phyloP scores from a whole-genome alignment of 1,139 yeast species.

The Meyerozyma sp. region DNA sequence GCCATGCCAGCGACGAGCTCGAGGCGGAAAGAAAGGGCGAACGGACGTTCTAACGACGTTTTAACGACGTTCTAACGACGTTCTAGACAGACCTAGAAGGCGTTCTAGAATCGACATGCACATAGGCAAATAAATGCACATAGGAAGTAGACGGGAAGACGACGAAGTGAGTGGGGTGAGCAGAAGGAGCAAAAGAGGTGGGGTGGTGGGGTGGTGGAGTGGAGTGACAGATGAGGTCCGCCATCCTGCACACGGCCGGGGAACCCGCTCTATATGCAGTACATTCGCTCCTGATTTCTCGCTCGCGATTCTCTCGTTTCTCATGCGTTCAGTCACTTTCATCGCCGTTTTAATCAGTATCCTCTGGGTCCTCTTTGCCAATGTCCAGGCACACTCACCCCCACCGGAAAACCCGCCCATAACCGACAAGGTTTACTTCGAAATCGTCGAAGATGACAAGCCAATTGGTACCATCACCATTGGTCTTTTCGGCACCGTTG shows the following conservation, averaged over 20 bases:
- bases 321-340: constrained; percentile 26
- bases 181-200: no score
- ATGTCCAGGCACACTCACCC: constrained; percentile 20
- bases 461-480: constrained; percentile 61
- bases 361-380: constrained; percentile 16
- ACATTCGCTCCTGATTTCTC: no score
- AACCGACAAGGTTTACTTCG: constrained; percentile 80
- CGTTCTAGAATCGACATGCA: no score
- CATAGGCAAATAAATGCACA: not conserved
- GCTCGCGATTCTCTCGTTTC: no score
- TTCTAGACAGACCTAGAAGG: no score
- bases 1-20: constrained; percentile 9
- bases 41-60: constrained; percentile 10
- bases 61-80: no score
- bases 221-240: no score
- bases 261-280: no score
- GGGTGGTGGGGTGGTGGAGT: no score
- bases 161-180: no score
- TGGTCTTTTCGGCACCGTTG: constrained; percentile 66
- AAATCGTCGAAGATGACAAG: constrained; percentile 75
- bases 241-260: no score
- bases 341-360: constrained; percentile 16
- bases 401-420: constrained; percentile 47
- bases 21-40: constrained; percentile 11
- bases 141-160: not conserved